Evolutionary conservation across 306 rosid genomes (phyloP).

Genomic region (Cotoneaster glaucophyllus): DNA sequence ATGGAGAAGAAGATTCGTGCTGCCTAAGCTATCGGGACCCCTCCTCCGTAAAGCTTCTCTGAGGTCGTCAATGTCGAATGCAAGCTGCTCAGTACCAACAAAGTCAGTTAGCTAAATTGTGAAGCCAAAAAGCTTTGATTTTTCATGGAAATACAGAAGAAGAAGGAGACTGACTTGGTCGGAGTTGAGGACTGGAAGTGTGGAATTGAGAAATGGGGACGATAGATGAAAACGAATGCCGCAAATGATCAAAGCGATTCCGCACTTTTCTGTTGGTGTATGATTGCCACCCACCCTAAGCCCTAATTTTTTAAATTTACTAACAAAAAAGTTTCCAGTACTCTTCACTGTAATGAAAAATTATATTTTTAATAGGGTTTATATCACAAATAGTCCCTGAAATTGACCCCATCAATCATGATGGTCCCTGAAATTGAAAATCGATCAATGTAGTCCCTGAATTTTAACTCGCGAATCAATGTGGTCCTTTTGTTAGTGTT

Average conservation of each 20-base stretch:
- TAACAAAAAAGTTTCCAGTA: no score
- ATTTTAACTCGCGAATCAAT: no score
- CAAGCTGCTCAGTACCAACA: constrained; percentile 18
- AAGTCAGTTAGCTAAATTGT: neutral
- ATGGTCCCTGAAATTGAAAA: no score
- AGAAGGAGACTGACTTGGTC: constrained; percentile 38
- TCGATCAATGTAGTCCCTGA: no score
- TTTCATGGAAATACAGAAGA: neutral
- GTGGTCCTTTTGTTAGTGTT: no score
- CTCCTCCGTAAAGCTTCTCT: constrained; percentile 62
- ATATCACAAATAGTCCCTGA: no score
- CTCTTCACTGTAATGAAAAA: no score
- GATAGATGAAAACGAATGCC: constrained; percentile 54
- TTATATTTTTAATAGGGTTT: no score
- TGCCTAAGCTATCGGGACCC: constrained; percentile 79
- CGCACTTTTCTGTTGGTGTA: constrained; percentile 51
- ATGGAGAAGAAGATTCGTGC: constrained; percentile 46
- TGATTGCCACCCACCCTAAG: neutral
- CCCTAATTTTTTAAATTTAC: no score
- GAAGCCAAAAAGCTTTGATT: neutral
- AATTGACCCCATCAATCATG: no score
- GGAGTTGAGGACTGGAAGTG: constrained; percentile 13
- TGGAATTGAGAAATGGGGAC: constrained; percentile 25
- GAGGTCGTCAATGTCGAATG: constrained; percentile 45
- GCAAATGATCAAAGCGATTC: constrained; percentile 67